Base-by-base conservation (phyloP, 768 basidiomycete genomes). In the Boletus rufocinnamomeus region DNA sequence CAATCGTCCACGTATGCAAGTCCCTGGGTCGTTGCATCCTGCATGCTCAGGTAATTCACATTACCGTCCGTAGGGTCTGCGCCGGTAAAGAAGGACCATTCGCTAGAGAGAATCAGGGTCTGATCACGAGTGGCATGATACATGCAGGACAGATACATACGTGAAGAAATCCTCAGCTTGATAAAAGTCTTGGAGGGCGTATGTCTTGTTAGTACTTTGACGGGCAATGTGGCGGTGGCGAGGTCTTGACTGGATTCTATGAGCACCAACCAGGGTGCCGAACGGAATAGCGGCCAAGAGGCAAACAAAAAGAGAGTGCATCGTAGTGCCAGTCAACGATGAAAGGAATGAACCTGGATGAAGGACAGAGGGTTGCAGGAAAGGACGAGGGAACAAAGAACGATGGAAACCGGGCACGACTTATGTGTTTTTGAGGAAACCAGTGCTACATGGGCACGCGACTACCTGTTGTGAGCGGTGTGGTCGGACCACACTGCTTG, bases 21-120 rank as follows among this genome's bases (percentile, higher is more conserved):
- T 2, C 80, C 79, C 38, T 82, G 76, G 11, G 71, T 62, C 53
- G 72, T 73, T 2, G 89, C 88, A 25, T 82, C 72, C 2, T 71
- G 66, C 64, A 75, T 69, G 34, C 65, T 73, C 59, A 83, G 75
- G 69, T 84, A 93, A 56, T 83, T 79, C 50, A 93, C 91, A 27
- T 73, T 73, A 19, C 91, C 91, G 61, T 83, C 72, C 0, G 91
- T 92, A 4, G 91, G 91, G 71, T 93, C 91, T 13, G 71, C 16
- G 4, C 62, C 72, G 14, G 77, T 78, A 74, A 83, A 90, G 75
- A 88, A 92, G 34, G 85, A 74, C 85, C 86, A 91, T 45, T 82
- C 63, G 49, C 88, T 90, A 64, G n/a, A 65, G 25, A 52, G 35
- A 35, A 35, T 19, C 4, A 8, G 57, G 10, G 51, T 55, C 58